phyloP scores from a whole-genome alignment of 805 yeast genomes.

The Monosporozyma yasuniensis region DNA sequence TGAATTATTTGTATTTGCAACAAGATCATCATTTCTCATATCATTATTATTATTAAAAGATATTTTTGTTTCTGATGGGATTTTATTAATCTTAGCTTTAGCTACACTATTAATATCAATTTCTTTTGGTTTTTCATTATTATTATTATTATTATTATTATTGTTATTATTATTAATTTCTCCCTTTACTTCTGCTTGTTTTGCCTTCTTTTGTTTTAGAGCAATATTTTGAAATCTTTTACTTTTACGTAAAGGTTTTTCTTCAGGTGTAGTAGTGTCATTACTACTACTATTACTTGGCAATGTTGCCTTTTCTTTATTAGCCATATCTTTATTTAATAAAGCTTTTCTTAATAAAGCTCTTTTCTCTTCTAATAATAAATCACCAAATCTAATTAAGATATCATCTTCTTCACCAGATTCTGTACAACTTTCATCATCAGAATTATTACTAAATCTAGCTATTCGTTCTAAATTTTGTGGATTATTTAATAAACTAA shows the following conservation, averaged over 20 bases:
- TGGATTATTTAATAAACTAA: not conserved
- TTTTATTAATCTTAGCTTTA: not conserved
- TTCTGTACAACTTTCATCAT: not conserved
- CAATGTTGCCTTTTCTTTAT: not conserved
- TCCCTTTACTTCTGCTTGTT: not conserved
- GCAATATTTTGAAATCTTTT: constrained; percentile 10
- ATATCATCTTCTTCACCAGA: not conserved
- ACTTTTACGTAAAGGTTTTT: constrained; percentile 8
- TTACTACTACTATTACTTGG: not conserved
- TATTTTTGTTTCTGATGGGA: not conserved
- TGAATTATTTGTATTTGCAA: not conserved
- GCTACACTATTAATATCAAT: not conserved
- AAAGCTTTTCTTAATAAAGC: not conserved
- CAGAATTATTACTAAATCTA: not conserved
- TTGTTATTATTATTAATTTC: no score
- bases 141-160: not conserved
- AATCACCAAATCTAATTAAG: not conserved
- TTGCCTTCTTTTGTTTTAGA: not conserved
- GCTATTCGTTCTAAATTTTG: not conserved
- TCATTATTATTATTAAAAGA: not conserved
- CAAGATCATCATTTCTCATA: not conserved
- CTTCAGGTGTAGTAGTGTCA: not conserved
- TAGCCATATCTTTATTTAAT: not conserved
- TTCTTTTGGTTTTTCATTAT: not conserved
- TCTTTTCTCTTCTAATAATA: not conserved